phyloP scores from a whole-genome alignment of 2,329 filamentous ascomycete species.

The Raffaelea albimanens region DNA sequence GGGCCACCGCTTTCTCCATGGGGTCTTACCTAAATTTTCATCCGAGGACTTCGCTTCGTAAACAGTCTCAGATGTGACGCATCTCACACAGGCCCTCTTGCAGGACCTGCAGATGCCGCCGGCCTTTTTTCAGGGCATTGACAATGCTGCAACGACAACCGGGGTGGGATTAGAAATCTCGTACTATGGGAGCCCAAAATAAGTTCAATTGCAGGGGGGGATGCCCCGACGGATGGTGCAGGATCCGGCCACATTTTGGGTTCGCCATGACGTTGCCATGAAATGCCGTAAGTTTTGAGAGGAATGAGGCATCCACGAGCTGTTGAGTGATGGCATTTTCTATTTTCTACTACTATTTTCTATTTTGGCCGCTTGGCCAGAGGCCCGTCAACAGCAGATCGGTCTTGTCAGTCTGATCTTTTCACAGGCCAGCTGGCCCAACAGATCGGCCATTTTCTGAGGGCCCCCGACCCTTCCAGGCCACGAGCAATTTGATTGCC shows the following conservation, averaged over 20 bases:
- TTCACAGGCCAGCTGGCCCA: neutral
- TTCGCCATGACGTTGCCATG: no score
- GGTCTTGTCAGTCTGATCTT: neutral
- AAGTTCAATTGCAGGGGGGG: neutral
- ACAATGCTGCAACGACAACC: slow-evolving; percentile 5
- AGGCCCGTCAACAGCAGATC: no score
- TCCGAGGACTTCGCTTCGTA: neutral
- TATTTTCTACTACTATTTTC: no score
- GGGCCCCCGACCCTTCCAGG: no score
- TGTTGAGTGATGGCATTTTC: no score
- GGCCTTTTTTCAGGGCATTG: slow-evolving; percentile 13
- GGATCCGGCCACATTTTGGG: neutral
- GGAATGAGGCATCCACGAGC: no score
- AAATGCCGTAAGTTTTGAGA: no score
- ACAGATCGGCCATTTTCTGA: neutral
- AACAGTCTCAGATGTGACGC: slow-evolving; percentile 1
- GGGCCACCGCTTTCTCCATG: no score
- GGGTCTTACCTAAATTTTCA: slow-evolving; percentile 2
- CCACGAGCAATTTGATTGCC: no score
- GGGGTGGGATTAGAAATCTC: slow-evolving; percentile 2
- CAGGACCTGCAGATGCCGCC: no score
- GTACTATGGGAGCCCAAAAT: no score
- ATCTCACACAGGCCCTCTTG: neutral
- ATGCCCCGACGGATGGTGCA: neutral
- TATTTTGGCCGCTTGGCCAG: neutral